phyloP scores from a whole-genome alignment of 2,329 filamentous ascomycete genomes.

The Alternaria ventricosa region DNA sequence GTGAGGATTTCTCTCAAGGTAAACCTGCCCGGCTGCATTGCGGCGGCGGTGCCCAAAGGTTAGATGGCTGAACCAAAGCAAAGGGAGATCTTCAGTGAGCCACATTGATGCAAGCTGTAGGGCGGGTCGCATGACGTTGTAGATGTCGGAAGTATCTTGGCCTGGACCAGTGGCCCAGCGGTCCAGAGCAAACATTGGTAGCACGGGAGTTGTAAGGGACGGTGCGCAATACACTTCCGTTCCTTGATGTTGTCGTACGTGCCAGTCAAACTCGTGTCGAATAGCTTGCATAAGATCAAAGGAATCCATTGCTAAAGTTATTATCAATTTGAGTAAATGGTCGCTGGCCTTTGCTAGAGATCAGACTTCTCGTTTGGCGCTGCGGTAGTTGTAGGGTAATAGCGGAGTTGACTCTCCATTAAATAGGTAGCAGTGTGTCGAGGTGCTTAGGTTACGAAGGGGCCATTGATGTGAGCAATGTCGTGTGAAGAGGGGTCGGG shows the following conservation, averaged over 20 bases:
- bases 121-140: constrained; percentile 9
- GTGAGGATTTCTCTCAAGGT: constrained; percentile 8
- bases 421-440: no score
- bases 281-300: background rate
- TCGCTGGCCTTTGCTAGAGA: background rate
- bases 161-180: constrained; percentile 24
- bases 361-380: background rate
- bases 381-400: no score
- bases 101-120: constrained; percentile 22
- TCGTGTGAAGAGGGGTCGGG: no score
- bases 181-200: constrained; percentile 20
- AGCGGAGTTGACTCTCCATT: no score
- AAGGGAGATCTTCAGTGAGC: constrained; percentile 18
- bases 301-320: background rate
- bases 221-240: background rate
- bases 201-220: constrained; percentile 18
- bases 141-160: constrained; percentile 12
- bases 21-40: background rate
- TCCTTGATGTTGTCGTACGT: background rate
- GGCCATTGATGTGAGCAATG: no score
- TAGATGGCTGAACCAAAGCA: constrained; percentile 28
- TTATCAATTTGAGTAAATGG: background rate
- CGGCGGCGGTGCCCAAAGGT: constrained; percentile 15
- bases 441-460: no score
- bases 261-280: background rate